Conservation (phyloP, 2,329 filamentous ascomycete genomes). For the Epichloe glyceriae region DNA sequence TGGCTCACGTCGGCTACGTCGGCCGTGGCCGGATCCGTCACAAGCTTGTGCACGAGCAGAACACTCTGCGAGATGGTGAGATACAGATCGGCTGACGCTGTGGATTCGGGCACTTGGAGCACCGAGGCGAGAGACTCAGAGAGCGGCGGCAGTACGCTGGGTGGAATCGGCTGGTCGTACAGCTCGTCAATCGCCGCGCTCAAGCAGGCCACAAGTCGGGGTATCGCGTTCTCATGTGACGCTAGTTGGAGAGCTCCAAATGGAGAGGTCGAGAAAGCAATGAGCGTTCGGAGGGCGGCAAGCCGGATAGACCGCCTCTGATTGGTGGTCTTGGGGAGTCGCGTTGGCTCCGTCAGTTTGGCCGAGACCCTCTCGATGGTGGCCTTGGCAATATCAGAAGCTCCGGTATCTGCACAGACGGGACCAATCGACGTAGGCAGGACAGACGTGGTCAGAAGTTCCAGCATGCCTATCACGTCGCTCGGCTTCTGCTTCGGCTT, state of each 20-base stretch:
- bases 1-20: slow-evolving; percentile 47
- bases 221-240: slow-evolving; percentile 54
- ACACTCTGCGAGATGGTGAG: slow-evolving; percentile 36
- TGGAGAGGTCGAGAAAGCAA: slow-evolving; percentile 47
- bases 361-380: slow-evolving; percentile 51
- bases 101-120: slow-evolving; percentile 7
- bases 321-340: slow-evolving; percentile 20
- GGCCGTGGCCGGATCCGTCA: slow-evolving; percentile 34
- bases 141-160: slow-evolving; percentile 22
- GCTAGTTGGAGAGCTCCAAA: slow-evolving; percentile 56
- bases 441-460: slow-evolving; percentile 53
- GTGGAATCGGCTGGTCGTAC: slow-evolving; percentile 42
- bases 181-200: slow-evolving; percentile 58
- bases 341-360: slow-evolving; percentile 45
- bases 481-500: slow-evolving; percentile 50
- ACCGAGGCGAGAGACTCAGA: slow-evolving; percentile 5
- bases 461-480: slow-evolving; percentile 52
- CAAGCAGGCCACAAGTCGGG: slow-evolving; percentile 56
- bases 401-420: slow-evolving; percentile 34
- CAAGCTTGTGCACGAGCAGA: slow-evolving; percentile 36
- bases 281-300: slow-evolving; percentile 39
- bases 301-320: slow-evolving; percentile 31
- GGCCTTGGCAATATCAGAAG: slow-evolving; percentile 28
- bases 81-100: slow-evolving; percentile 22
- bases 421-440: slow-evolving; percentile 53